Evolutionary conservation across 495 filamentous ascomycete species (phyloP), one percentile per base, ranked within the genome.

Genomic region (Astrocystis sublimbata): DNA sequence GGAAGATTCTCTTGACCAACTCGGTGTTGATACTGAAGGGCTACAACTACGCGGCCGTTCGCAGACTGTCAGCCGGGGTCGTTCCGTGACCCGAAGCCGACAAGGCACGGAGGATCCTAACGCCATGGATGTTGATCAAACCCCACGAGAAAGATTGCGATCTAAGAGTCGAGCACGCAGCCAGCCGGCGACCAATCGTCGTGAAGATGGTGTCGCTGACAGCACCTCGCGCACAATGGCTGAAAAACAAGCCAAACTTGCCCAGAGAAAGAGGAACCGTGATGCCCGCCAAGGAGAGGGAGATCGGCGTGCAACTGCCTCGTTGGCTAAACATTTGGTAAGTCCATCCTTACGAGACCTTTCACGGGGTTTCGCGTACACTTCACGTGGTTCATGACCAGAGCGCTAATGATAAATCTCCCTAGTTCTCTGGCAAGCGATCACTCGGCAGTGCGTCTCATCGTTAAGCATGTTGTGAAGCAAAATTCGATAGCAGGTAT

Each of bases 181-280:
- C 74, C 87, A 90, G 79, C 79, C 83, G 46, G 81, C 81, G 31
- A 89, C 86, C 38, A 93, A 97, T 78, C 85, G 94, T 73, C 81
- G 89, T 40, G 85, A 90, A 33, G 93, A 97, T 58, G 94, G 94
- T 79, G 85, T 92, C 12, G 77, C 74, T 45, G 80, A 86, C 59
- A 79, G 78, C 68, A 73, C 71, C 41, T 79, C 83, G 31, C 83
- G 92, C 62, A 84, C 78, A 24, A 92, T 92, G 81, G 92, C 90
- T 17, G 96, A 97, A 74, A 87, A 87, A 67, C 75, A 92, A 71
- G 81, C 83, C 66, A 98, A 97, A 83, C 75, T 98, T 70, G 83
- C 88, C 65, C 94, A 98, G 87, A 92, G 92, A 84, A 91, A 92
- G 87, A 97, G 96, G 92, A 98, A 98, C 80, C 83, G 93, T 62